Evolutionary conservation across 139 green algal species (phyloP), one percentile per base, ranked within the genome.

Genomic region (Astrephomene gubernaculifera): DNA sequence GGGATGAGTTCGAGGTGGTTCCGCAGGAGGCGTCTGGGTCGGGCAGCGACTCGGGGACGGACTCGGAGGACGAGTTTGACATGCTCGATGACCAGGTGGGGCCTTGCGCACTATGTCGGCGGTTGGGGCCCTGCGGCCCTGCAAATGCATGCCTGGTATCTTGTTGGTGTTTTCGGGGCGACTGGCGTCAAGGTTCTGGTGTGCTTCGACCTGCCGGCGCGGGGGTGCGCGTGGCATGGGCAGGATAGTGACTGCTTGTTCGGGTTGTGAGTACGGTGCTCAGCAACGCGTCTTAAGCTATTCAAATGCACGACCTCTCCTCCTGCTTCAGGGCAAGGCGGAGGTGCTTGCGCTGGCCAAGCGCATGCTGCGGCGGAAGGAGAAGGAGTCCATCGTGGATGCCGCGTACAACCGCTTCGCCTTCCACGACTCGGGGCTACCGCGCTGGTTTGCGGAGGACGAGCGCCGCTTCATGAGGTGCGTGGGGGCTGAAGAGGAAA

Each of bases 371-470:
- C 87, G 90, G 64, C 90, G 95, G 31, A 93, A 93, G 70, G 95
- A 95, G 72, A 92, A 94, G 85, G 92, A 98, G 70, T 94, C 91
- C 61, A 96, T 99, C 29, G 78, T 99, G 54, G 97, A 99, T 54
- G 95, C 92, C 0, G 96, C 96, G 12, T 99, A 99, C 95, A 98
- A 98, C 92, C 89, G 94, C 25, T 95, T 89, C 45, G 86, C 90
- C 14, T 91, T 97, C 91, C 94, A 99, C 83, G 96, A 98, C 87
- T 87, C 91, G 2, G 83, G 75, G 22, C 76, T 98, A 74, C 96
- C 97, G 0, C 89, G 90, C 25, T 99, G 97, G 96, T 98, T 99
- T 81, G 83, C 83, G 1, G 94, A 98, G 69, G 96, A 99, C 70
- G 95, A 99, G 92, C 73, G 89, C 12, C 90, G 91, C 41, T 93